Conservation (phyloP, 768 basidiomycete genomes). For the Chalciporus piperatus region DNA sequence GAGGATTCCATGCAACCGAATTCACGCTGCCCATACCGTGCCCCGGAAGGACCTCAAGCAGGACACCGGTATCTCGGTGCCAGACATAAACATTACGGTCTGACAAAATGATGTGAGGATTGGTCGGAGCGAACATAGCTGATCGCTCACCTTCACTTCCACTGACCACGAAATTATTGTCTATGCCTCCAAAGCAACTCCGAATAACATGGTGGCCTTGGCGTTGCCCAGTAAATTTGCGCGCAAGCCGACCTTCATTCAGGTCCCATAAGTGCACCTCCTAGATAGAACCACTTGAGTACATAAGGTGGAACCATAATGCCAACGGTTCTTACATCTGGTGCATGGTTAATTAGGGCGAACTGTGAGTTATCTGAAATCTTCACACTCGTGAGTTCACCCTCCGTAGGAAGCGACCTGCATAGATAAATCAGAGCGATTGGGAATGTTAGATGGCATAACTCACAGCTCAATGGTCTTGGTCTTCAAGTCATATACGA, state of each 20-base stretch:
- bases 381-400: conserved; percentile 86
- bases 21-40: conserved; percentile 92
- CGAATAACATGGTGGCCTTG: conserved; percentile 85
- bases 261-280: conserved; percentile 91
- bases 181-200: conserved; percentile 90
- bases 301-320: not conserved
- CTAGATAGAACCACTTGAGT: conserved; percentile 39
- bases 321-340: conserved; percentile 58
- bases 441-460: too few relatives aligned
- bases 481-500: conserved; percentile 72
- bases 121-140: not conserved
- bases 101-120: conserved; percentile 33
- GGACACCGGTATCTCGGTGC: conserved; percentile 80
- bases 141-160: conserved; percentile 84
- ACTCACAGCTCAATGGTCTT: conserved; percentile 68
- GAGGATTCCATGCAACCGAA: conserved; percentile 94
- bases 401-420: conserved; percentile 65
- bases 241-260: conserved; percentile 60
- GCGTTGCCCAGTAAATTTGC: conserved; percentile 83
- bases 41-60: conserved; percentile 86
- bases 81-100: conserved; percentile 95
- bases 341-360: conserved; percentile 83
- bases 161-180: conserved; percentile 85
- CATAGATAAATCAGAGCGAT: not conserved
- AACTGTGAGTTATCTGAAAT: conserved; percentile 83